Percentiles rank a stretch among this genome's conserved stretches.
These are phyloP conservation scores for Linderina pennispora DNA, from an alignment of 192 early-diverging fungal species.

Conservation along the genomic window DNA sequence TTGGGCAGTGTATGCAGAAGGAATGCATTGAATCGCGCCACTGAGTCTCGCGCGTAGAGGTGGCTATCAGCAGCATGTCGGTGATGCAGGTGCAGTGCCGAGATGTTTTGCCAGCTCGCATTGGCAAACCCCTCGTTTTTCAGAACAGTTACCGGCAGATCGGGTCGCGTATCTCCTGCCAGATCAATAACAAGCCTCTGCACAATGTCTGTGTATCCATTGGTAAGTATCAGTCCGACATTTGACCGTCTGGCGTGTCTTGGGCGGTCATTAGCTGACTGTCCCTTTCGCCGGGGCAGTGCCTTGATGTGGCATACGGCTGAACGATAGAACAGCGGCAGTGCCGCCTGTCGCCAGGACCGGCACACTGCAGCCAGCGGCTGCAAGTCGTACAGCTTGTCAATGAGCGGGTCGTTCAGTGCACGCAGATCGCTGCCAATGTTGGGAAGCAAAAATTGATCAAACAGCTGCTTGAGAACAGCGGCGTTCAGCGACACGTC, in stretches of 20 bases:
- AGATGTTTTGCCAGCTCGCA: constrained; percentile 8
- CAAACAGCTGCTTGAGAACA: too few relatives aligned
- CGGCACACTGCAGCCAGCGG: constrained; percentile 27
- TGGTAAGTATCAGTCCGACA: constrained; percentile 14
- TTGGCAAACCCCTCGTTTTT: constrained; percentile 11
- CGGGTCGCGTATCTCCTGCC: constrained; percentile 21
- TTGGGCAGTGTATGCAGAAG: constrained; percentile 27
- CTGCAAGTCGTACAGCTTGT: constrained; percentile 12
- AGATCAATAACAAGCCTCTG: constrained; percentile 18
- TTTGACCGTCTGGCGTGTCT: constrained; percentile 5
- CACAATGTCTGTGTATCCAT: constrained; percentile 12
- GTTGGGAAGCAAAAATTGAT: too few relatives aligned
- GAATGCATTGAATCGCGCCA: constrained; percentile 23
- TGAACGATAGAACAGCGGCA: constrained; percentile 31
- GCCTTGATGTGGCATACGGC: constrained; percentile 19
- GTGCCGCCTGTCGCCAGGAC: constrained; percentile 16
- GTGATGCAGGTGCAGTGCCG: constrained; percentile 14
- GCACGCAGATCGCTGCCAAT: neutral
- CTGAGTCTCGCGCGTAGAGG: constrained; percentile 9
- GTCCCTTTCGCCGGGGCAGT: neutral
- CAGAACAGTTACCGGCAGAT: constrained; percentile 9
- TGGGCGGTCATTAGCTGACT: neutral
- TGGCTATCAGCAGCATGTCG: constrained; percentile 9
- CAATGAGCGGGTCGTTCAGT: constrained; percentile 3
- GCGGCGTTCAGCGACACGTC: too few relatives aligned